phyloP scores from a whole-genome alignment of 2,329 filamentous ascomycete species.

The Curvularia spicifera region DNA sequence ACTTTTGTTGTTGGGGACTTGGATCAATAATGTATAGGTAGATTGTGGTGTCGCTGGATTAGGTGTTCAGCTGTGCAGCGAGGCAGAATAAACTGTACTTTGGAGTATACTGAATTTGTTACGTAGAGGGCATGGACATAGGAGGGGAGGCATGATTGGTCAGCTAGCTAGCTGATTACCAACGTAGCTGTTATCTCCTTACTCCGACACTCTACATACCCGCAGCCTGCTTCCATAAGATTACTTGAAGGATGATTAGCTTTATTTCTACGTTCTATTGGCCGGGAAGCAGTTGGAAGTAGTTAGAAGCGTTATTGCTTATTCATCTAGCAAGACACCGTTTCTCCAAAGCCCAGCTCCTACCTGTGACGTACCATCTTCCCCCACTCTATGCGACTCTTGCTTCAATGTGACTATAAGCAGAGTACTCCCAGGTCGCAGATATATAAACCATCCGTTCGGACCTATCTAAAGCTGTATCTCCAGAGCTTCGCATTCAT shows the following conservation, averaged over 20 bases:
- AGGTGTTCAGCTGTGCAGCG: neutral
- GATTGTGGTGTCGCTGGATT: slow-evolving; percentile 1
- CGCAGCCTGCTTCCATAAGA: neutral
- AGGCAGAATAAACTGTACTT: neutral
- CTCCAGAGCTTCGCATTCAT: neutral
- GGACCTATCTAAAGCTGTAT: neutral
- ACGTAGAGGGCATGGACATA: neutral
- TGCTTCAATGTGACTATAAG: neutral
- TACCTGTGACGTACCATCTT: neutral
- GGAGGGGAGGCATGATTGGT: neutral
- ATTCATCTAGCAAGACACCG: neutral
- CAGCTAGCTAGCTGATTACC: neutral
- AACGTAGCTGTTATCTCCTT: neutral
- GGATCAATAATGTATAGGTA: slow-evolving; percentile 1
- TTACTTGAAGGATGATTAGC: neutral
- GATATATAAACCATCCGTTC: neutral
- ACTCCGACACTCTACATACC: slow-evolving; percentile 1
- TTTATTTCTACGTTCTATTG: neutral
- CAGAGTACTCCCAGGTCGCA: neutral
- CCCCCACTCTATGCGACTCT: neutral
- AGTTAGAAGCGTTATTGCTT: neutral
- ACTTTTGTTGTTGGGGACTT: neutral
- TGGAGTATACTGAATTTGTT: neutral
- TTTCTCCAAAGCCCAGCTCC: neutral
- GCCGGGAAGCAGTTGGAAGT: neutral